phyloP scores from a whole-genome alignment of 345 rosid species.

The Hevea brasiliensis region DNA sequence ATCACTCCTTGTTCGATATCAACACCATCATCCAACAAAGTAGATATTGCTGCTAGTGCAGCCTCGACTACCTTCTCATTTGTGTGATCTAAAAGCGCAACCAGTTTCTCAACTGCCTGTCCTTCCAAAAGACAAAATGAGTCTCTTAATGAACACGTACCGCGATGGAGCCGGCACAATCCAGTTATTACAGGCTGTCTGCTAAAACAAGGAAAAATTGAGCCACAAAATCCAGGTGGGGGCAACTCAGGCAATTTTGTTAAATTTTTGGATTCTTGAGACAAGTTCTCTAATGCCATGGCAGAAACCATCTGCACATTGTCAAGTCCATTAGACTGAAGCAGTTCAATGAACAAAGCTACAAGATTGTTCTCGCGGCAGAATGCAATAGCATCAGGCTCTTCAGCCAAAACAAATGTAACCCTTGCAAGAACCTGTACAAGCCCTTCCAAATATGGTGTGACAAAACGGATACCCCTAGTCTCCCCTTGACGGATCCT shows the following conservation, averaged over 20 bases:
- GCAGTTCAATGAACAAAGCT: conserved; percentile 64
- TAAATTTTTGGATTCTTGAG: conserved; percentile 72
- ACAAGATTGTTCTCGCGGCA: conserved; percentile 69
- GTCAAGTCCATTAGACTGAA: conserved; percentile 71
- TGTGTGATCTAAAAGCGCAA: conserved; percentile 85
- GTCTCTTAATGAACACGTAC: conserved; percentile 72
- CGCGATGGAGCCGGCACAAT: conserved; percentile 73
- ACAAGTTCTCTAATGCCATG: conserved; percentile 80
- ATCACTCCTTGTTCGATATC: conserved; percentile 68
- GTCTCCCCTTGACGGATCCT: conserved; percentile 71
- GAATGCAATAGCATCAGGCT: conserved; percentile 55
- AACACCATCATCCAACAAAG: conserved; percentile 76
- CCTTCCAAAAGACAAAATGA: conserved; percentile 90
- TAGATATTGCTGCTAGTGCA: conserved; percentile 85
- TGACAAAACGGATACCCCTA: conserved; percentile 70
- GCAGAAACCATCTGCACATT: conserved; percentile 82
- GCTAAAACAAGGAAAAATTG: conserved; percentile 70
- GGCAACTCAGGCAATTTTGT: conserved; percentile 78
- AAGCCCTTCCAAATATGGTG: conserved; percentile 78
- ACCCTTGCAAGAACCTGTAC: conserved; percentile 72
- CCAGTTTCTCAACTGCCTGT: conserved; percentile 74
- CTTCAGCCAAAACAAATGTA: conserved; percentile 73
- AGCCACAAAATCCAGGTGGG: conserved; percentile 49
- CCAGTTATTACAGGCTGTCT: conserved; percentile 67
- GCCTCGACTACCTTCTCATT: conserved; percentile 90